These are phyloP conservation scores for Syzygium malaccense DNA, from an alignment of 441 rosid species.

Conservation along the genomic window DNA sequence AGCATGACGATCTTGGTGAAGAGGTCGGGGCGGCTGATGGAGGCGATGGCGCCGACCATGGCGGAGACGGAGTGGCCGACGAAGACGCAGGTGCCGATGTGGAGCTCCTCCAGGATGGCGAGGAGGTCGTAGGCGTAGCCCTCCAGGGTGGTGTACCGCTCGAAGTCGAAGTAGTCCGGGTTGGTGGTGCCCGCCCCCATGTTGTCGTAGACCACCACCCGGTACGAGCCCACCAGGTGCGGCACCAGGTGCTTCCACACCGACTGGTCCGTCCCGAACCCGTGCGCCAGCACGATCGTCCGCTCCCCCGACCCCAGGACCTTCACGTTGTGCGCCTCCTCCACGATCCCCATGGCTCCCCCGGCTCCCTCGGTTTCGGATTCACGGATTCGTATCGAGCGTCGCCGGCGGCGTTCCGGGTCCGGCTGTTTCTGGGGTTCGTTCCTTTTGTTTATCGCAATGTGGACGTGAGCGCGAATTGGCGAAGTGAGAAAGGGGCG, in stretches of 20 bases:
- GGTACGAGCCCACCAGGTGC: slow-evolving; percentile 59
- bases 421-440: not conserved
- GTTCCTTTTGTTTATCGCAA: not conserved
- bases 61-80: slow-evolving; percentile 94
- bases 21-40: slow-evolving; percentile 75
- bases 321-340: slow-evolving; percentile 12
- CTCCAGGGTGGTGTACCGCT: slow-evolving; percentile 64
- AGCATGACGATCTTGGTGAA: slow-evolving; percentile 73
- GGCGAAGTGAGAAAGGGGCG: not conserved
- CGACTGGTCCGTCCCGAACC: slow-evolving; percentile 94
- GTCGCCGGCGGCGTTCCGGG: not conserved
- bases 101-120: slow-evolving; percentile 68
- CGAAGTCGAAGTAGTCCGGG: slow-evolving; percentile 80
- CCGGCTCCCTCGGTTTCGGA: not conserved
- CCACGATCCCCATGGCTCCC: slow-evolving; percentile 48
- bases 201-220: slow-evolving; percentile 67
- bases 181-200: slow-evolving; percentile 97
- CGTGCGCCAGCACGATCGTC: slow-evolving; percentile 66
- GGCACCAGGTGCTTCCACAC: slow-evolving; percentile 92
- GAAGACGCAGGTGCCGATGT: slow-evolving; percentile 43
- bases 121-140: slow-evolving; percentile 75
- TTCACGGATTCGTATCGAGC: not conserved
- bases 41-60: slow-evolving; percentile 76
- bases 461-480: not conserved
- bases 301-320: slow-evolving; percentile 58